phyloP scores from a whole-genome alignment of 768 basidiomycete genomes.

The Lactifluus pinguis region DNA sequence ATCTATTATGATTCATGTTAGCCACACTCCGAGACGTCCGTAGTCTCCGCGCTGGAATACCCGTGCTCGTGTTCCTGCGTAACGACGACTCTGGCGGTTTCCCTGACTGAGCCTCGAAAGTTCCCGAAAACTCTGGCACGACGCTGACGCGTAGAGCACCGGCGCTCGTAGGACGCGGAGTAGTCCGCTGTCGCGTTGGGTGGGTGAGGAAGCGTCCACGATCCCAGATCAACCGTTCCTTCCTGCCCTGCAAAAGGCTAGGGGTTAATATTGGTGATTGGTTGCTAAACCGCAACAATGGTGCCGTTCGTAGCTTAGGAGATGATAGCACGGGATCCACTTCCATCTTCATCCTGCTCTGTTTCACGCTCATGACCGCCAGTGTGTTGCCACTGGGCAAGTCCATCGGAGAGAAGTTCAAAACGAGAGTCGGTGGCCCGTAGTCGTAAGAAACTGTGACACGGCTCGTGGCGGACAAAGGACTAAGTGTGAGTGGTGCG shows the following conservation, averaged over 20 bases:
- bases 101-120: background rate
- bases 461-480: background rate
- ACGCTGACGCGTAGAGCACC: conserved; percentile 4
- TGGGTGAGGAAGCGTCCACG: background rate
- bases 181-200: background rate
- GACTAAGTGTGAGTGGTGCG: background rate
- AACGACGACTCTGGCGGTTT: background rate
- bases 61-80: conserved; percentile 9
- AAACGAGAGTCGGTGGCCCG: conserved; percentile 15
- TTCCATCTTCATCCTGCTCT: background rate
- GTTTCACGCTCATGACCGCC: background rate
- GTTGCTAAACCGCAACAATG: background rate
- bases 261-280: background rate
- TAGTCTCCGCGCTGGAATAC: background rate
- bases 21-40: background rate
- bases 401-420: conserved; percentile 4
- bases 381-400: conserved; percentile 1
- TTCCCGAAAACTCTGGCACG: conserved; percentile 1
- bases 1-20: background rate
- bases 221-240: background rate
- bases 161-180: background rate
- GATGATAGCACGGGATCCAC: background rate
- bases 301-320: background rate
- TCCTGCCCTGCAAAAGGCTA: background rate
- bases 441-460: conserved; percentile 3